Evolutionary conservation across 257 asterid genomes (phyloP).

Genomic region (Osmanthus fragrans): DNA sequence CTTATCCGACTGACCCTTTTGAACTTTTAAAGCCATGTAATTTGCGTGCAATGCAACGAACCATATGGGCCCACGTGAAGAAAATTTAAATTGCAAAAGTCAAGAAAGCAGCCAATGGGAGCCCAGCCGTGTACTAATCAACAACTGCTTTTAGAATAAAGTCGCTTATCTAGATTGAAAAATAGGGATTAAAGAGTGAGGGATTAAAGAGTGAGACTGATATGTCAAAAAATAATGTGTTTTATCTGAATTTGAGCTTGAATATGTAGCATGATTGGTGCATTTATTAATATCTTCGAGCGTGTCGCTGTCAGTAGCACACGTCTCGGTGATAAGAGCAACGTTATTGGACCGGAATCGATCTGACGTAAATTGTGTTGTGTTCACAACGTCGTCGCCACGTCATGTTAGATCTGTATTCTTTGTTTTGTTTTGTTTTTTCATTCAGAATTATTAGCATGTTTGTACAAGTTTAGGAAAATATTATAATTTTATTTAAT

Average conservation of each 20-base stretch:
- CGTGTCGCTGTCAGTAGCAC: slow-evolving; percentile 66
- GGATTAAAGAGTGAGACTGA: no score
- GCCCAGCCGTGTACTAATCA: slow-evolving; percentile 58
- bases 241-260: no score
- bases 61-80: slow-evolving; percentile 37
- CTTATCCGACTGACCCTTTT: slow-evolving; percentile 40
- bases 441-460: no score
- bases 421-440: no score
- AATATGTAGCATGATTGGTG: neutral
- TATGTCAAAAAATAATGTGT: no score
- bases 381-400: slow-evolving; percentile 32
- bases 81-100: slow-evolving; percentile 30
- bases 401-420: neutral
- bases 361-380: neutral
- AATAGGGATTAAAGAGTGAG: no score
- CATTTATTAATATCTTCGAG: slow-evolving; percentile 51
- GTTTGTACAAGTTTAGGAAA: no score
- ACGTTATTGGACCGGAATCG: slow-evolving; percentile 8
- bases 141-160: slow-evolving; percentile 29
- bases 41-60: slow-evolving; percentile 42
- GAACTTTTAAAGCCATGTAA: slow-evolving; percentile 56
- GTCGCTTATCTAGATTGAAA: no score
- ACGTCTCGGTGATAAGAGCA: slow-evolving; percentile 36
- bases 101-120: slow-evolving; percentile 60
- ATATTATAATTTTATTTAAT: no score